These are phyloP conservation scores for Xylaria polymorpha DNA, from an alignment of 2,329 filamentous ascomycete species.

Conservation along the genomic window DNA sequence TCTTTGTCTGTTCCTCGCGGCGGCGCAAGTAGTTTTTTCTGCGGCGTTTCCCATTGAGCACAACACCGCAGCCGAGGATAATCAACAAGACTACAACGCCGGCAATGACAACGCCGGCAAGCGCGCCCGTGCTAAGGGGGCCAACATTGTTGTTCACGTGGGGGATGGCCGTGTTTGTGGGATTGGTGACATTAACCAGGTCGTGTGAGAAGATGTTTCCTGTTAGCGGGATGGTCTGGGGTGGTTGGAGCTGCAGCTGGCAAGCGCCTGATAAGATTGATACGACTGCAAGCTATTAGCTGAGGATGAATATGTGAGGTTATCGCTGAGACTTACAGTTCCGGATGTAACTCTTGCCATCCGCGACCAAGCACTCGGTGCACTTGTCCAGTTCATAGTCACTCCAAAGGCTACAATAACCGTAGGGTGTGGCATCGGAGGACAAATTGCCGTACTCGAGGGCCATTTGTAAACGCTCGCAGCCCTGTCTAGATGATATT, in stretches of 20 bases:
- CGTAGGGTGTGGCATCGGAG: slow-evolving; percentile 58
- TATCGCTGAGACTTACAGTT: slow-evolving; percentile 60
- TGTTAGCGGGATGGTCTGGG: slow-evolving; percentile 60
- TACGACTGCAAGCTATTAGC: slow-evolving; percentile 44
- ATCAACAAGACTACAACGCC: slow-evolving; percentile 61
- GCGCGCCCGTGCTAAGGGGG: slow-evolving; percentile 63
- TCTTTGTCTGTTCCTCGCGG: slow-evolving; percentile 57
- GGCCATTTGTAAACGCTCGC: slow-evolving; percentile 59
- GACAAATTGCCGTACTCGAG: slow-evolving; percentile 64
- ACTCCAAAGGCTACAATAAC: slow-evolving; percentile 66
- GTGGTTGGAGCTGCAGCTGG: slow-evolving; percentile 60
- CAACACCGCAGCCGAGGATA: slow-evolving; percentile 62
- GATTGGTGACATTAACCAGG: slow-evolving; percentile 62
- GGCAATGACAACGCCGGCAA: slow-evolving; percentile 69
- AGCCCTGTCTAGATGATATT: slow-evolving; percentile 60
- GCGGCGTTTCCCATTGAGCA: slow-evolving; percentile 67
- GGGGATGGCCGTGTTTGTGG: slow-evolving; percentile 56
- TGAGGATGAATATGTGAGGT: background rate
- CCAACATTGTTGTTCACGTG: slow-evolving; percentile 57
- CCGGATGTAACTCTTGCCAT: slow-evolving; percentile 56
- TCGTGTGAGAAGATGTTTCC: slow-evolving; percentile 64
- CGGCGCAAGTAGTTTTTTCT: slow-evolving; percentile 63
- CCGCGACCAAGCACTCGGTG: slow-evolving; percentile 58
- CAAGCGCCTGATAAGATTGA: slow-evolving; percentile 66
- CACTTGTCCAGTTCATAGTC: slow-evolving; percentile 57